These are phyloP conservation scores for Didymella pinodella DNA, from an alignment of 2,329 filamentous ascomycete species.

Conservation along the genomic window DNA sequence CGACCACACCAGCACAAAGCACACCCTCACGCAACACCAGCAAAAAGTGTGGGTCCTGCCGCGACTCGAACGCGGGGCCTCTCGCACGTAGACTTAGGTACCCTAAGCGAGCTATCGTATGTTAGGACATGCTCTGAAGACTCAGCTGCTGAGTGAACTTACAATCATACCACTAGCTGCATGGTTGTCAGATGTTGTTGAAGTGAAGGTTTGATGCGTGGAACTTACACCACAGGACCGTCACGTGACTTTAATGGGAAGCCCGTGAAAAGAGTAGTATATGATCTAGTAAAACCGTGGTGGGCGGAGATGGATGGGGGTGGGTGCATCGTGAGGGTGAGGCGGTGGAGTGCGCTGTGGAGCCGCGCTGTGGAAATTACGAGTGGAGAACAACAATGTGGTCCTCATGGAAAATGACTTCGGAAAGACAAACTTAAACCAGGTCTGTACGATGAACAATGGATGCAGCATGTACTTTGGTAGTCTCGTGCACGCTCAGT, in stretches of 20 bases:
- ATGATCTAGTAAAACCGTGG: not conserved
- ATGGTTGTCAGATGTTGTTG: not conserved
- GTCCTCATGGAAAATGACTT: not conserved
- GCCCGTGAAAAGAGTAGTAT: accelerated
- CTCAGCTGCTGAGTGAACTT: not conserved
- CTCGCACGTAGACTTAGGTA: slow-evolving; percentile 3
- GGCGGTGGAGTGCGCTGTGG: not conserved
- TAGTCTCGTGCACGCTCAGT: too few relatives aligned
- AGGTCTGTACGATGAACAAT: too few relatives aligned
- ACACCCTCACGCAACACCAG: not conserved
- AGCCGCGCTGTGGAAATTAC: not conserved
- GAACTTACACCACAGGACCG: slow-evolving; percentile 1
- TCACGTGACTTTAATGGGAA: not conserved
- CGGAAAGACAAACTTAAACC: not conserved
- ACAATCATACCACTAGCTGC: slow-evolving; percentile 2
- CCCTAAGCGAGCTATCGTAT: not conserved
- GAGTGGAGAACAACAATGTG: not conserved
- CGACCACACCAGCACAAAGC: too few relatives aligned
- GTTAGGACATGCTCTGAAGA: not conserved
- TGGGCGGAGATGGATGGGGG: too few relatives aligned
- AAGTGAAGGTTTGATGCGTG: not conserved
- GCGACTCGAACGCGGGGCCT: slow-evolving; percentile 2
- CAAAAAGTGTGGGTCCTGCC: not conserved
- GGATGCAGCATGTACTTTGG: not conserved
- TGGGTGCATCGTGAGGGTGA: not conserved